Percentiles rank a stretch among this genome's conserved stretches.
These are phyloP conservation scores for Sporothrix brunneoviolacea DNA, from an alignment of 2,329 filamentous ascomycete genomes.

Conservation along the genomic window DNA sequence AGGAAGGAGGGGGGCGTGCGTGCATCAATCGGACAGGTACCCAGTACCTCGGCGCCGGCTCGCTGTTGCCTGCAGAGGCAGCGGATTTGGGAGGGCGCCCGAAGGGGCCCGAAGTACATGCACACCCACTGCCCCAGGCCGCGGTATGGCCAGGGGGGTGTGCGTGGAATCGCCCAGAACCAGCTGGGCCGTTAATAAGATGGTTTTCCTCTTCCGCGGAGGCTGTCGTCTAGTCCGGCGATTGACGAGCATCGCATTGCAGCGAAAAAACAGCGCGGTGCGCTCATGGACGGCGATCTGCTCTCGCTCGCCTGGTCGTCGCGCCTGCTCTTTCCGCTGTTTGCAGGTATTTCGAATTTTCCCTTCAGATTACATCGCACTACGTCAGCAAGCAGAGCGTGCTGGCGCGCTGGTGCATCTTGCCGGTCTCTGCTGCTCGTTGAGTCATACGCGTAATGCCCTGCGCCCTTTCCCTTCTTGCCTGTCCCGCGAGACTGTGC, in stretches of 20 bases:
- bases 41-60: background rate
- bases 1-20: background rate
- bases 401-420: background rate
- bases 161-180: slow-evolving; percentile 8
- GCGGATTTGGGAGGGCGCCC: slow-evolving; percentile 6
- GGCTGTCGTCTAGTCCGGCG: background rate
- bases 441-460: background rate
- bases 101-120: slow-evolving; percentile 4
- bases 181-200: slow-evolving; percentile 6
- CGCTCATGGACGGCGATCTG: slow-evolving; percentile 4
- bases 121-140: background rate
- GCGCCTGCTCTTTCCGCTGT: background rate
- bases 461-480: background rate
- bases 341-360: too few species aligned
- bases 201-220: background rate
- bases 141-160: background rate
- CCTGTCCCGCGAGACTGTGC: too few species aligned
- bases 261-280: background rate
- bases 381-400: background rate
- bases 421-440: background rate
- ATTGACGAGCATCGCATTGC: slow-evolving; percentile 3
- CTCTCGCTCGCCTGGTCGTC: background rate
- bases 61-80: slow-evolving; percentile 1
- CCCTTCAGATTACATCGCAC: background rate
- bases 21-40: background rate